Evolutionary conservation across 164 flowering plant species (phyloP).

Genomic region (Tetrastigma voinierianum): DNA sequence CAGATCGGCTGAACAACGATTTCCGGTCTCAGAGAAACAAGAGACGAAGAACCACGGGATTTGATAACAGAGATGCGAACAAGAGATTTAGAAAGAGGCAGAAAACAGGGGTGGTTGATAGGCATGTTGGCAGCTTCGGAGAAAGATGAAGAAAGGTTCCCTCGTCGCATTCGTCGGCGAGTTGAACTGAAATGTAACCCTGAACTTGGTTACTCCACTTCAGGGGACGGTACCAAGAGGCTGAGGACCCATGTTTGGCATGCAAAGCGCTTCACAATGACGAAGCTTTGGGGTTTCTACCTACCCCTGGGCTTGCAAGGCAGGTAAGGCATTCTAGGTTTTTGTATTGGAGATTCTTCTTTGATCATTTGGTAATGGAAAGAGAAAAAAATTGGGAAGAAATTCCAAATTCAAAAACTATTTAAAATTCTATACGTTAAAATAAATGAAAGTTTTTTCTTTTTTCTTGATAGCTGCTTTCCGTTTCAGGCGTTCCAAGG

Average conservation of each 20-base stretch:
- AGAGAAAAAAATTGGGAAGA: no score
- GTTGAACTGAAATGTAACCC: slow-evolving; percentile 57
- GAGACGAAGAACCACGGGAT: slow-evolving; percentile 77
- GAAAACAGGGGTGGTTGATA: slow-evolving; percentile 17
- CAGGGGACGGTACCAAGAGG: slow-evolving; percentile 88
- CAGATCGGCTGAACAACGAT: slow-evolving; percentile 48
- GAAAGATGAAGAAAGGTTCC: slow-evolving; percentile 30
- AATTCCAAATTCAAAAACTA: no score
- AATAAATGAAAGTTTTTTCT: no score
- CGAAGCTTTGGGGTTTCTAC: slow-evolving; percentile 79
- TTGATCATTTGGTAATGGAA: neutral
- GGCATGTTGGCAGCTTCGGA: slow-evolving; percentile 12
- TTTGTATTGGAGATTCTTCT: neutral
- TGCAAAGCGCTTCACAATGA: slow-evolving; percentile 81
- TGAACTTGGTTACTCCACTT: slow-evolving; percentile 41
- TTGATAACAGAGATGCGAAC: slow-evolving; percentile 37
- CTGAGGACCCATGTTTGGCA: slow-evolving; percentile 93
- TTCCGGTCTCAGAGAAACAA: slow-evolving; percentile 58
- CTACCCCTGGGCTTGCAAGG: slow-evolving; percentile 84
- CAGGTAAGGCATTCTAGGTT: slow-evolving; percentile 43
- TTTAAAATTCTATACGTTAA: no score
- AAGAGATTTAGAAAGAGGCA: slow-evolving; percentile 33
- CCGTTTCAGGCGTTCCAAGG: no score
- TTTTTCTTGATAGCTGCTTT: no score
- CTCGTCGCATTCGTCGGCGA: slow-evolving; percentile 55